Base-by-base conservation (phyloP, 2,329 filamentous ascomycete species). In the Verticillium alfalfae region DNA sequence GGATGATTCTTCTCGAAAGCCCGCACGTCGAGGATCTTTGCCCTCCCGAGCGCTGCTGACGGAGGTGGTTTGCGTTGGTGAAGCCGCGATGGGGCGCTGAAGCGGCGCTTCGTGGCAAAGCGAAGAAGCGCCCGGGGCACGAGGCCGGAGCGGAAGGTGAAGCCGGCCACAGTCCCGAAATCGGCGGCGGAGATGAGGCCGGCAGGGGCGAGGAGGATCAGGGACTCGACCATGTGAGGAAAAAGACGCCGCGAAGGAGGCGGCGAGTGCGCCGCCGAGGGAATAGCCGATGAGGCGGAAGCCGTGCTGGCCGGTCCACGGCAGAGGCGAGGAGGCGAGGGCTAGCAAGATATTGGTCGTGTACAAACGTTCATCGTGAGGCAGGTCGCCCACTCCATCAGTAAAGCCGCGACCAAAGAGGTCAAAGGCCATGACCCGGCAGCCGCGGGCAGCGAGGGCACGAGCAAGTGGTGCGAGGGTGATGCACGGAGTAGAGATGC, bases 401-500 rank as follows among this genome's bases (percentile, higher is more conserved):
- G 82, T 85, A 72, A 85, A 90, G 63, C 89, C 89, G 60, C 89
- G 81, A 52, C 88, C 88, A 67, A 89, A 91, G 55, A 91, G 80
- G 69, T 91, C 84, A 71, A 93, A 95, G 4, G 95, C 79, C 86
- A 96, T 88, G 13, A 96, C 91, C 52, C 92, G 84, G 70, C 87
- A 93, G 37, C 91, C 90, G 58, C 82, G 83, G 45, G 83, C 79
- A 2, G 84, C 91, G 26, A 96, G 80, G 22, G 80, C 81, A 67
- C 87, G 79, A 34, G 91, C 90, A 38, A 96, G 74, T 55, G 82
- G 83, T 34, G 83, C 82, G 16, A 95, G 79, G 1, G 90, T 88
- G 67, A 93, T 84, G 72, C 89, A 92, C 0, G 92, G 89, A 0
- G 91, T 96, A 64, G 88, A 92, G 71, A 96, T 94, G 55, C 92